phyloP scores from a whole-genome alignment of 2,329 filamentous ascomycete species.

The Colletotrichum tofieldiae region DNA sequence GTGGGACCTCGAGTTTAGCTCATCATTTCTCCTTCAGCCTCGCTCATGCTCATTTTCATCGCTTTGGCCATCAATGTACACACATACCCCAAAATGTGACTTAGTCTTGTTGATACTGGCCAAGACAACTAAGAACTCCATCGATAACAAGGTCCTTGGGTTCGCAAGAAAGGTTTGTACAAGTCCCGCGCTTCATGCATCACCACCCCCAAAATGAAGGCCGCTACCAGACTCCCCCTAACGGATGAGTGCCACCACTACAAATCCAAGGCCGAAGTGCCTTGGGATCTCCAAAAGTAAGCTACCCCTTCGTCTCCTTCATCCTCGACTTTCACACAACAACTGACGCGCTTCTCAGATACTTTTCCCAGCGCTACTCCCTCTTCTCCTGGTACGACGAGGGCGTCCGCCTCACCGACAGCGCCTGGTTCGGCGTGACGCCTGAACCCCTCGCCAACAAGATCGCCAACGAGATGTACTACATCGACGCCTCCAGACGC shows the following conservation, averaged over 20 bases:
- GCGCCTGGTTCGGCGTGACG: slow-evolving; percentile 97
- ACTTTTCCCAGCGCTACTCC: slow-evolving; percentile 90
- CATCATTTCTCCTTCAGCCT: slow-evolving; percentile 28
- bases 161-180: neutral
- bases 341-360: slow-evolving; percentile 66
- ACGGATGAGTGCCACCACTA: slow-evolving; percentile 84
- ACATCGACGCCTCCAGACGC: slow-evolving; percentile 68
- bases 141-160: neutral
- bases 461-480: slow-evolving; percentile 81
- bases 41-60: slow-evolving; percentile 45
- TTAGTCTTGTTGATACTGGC: neutral
- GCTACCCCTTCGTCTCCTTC: slow-evolving; percentile 41
- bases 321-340: neutral
- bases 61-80: slow-evolving; percentile 5
- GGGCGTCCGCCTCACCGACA: slow-evolving; percentile 90
- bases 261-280: slow-evolving; percentile 77
- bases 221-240: slow-evolving; percentile 64
- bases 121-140: neutral
- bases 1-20: slow-evolving; percentile 19
- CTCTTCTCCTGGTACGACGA: slow-evolving; percentile 92
- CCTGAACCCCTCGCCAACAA: slow-evolving; percentile 91
- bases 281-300: slow-evolving; percentile 88
- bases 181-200: slow-evolving; percentile 32
- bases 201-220: slow-evolving; percentile 53
- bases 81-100: slow-evolving; percentile 6